Percentiles rank a stretch among this genome's conserved stretches.
phyloP scores from a whole-genome alignment of 495 filamentous ascomycete species.

The Penicillium coprophilum region DNA sequence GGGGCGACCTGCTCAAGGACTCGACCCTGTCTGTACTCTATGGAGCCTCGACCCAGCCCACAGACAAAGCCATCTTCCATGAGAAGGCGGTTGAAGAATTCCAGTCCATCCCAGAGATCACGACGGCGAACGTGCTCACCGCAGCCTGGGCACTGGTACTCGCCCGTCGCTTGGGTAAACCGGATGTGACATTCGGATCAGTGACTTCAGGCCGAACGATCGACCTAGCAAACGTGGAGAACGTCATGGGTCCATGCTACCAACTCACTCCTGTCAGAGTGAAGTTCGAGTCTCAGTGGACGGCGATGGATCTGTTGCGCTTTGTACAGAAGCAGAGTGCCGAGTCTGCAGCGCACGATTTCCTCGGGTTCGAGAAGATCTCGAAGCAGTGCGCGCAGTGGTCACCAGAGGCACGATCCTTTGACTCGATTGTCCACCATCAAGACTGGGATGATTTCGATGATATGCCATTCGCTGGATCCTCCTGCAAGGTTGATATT shows the following conservation, averaged over 20 bases:
- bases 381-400: constrained; percentile 27
- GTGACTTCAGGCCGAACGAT: constrained; percentile 53
- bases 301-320: constrained; percentile 34
- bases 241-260: constrained; percentile 47
- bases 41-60: constrained; percentile 30
- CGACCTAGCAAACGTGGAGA: constrained; percentile 45
- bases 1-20: constrained; percentile 53
- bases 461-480: constrained; percentile 41
- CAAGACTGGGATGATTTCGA: constrained; percentile 43
- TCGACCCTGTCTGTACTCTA: constrained; percentile 51
- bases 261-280: constrained; percentile 40
- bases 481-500: constrained; percentile 37
- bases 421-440: constrained; percentile 38
- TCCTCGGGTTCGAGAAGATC: constrained; percentile 35
- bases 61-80: constrained; percentile 39
- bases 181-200: constrained; percentile 61
- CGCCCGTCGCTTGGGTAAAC: constrained; percentile 45
- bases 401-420: constrained; percentile 19
- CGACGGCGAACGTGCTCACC: constrained; percentile 56
- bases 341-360: constrained; percentile 31
- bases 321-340: constrained; percentile 35
- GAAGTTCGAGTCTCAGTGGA: constrained; percentile 35
- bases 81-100: constrained; percentile 44
- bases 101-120: constrained; percentile 47
- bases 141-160: constrained; percentile 64